These are phyloP conservation scores for Didymosphaeria variabile DNA, from an alignment of 2,329 filamentous ascomycete genomes.

Conservation along the genomic window DNA sequence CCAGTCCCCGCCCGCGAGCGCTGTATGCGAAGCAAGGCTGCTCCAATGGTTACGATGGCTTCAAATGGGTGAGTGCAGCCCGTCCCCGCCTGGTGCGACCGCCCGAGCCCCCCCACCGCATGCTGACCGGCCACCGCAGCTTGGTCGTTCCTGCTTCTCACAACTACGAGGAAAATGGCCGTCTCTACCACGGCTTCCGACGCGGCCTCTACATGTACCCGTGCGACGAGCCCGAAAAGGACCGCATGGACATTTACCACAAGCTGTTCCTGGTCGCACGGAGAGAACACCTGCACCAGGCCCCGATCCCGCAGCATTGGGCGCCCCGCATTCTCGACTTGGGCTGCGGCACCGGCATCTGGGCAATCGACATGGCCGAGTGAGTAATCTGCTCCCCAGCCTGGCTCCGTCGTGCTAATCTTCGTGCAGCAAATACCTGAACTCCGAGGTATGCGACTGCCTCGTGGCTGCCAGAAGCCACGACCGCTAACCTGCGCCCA, in stretches of 20 bases:
- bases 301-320: constrained; percentile 53
- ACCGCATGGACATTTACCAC: constrained; percentile 83
- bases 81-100: constrained; percentile 45
- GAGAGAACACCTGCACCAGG: constrained; percentile 57
- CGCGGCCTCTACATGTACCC: constrained; percentile 78
- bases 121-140: constrained; percentile 31
- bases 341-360: constrained; percentile 89
- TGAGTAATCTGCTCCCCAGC: constrained; percentile 55
- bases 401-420: constrained; percentile 38
- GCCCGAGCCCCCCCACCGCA: neutral
- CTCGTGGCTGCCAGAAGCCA: constrained; percentile 23
- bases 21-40: constrained; percentile 33
- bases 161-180: constrained; percentile 70
- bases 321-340: constrained; percentile 67
- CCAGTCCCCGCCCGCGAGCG: constrained; percentile 29
- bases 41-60: constrained; percentile 55
- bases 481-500: constrained; percentile 36
- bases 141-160: constrained; percentile 52
- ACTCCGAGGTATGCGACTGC: constrained; percentile 58
- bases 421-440: constrained; percentile 59
- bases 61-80: constrained; percentile 53
- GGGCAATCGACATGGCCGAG: constrained; percentile 87
- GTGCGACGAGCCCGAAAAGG: constrained; percentile 79
- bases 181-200: constrained; percentile 73
- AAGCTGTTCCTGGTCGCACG: constrained; percentile 76